Evolutionary conservation across 1,284 basidiomycete species (phyloP).

Genomic region (Binderoboletus segoi): DNA sequence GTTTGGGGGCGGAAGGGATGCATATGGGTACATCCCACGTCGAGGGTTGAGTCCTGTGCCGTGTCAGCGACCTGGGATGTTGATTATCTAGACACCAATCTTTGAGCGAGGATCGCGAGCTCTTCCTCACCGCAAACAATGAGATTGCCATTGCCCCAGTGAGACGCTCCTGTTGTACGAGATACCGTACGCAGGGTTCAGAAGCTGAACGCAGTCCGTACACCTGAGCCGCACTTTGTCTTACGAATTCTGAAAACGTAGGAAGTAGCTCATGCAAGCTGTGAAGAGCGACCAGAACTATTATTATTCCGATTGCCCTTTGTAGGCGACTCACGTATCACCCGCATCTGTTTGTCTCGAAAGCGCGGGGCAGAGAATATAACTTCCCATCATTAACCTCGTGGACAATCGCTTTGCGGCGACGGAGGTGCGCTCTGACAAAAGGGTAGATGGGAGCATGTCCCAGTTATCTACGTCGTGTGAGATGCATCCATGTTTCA

Average conservation of each 20-base stretch:
- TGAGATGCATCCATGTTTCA: constrained; percentile 8
- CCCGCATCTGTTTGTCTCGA: constrained; percentile 15
- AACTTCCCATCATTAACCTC: constrained; percentile 54
- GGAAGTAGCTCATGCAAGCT: constrained; percentile 24
- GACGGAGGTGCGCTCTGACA: constrained; percentile 53
- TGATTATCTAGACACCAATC: background rate
- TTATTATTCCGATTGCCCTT: background rate
- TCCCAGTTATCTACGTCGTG: constrained; percentile 48
- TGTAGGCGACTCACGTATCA: constrained; percentile 21
- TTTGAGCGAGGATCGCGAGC: background rate
- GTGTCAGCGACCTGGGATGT: constrained; percentile 26
- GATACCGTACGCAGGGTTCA: constrained; percentile 5
- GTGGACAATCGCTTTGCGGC: constrained; percentile 60
- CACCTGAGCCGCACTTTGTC: constrained; percentile 19
- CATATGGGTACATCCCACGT: background rate
- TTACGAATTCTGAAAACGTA: constrained; percentile 26
- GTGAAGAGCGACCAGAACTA: background rate
- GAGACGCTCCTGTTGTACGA: constrained; percentile 43
- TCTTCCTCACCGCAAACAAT: constrained; percentile 53
- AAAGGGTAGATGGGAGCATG: constrained; percentile 45
- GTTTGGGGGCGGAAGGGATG: constrained; percentile 49
- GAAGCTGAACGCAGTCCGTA: constrained; percentile 9
- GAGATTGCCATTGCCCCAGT: constrained; percentile 54
- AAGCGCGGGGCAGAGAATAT: constrained; percentile 49
- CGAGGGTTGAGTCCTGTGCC: background rate